Conservation (phyloP, 768 basidiomycete species). For the Austroboletus eburneus region DNA sequence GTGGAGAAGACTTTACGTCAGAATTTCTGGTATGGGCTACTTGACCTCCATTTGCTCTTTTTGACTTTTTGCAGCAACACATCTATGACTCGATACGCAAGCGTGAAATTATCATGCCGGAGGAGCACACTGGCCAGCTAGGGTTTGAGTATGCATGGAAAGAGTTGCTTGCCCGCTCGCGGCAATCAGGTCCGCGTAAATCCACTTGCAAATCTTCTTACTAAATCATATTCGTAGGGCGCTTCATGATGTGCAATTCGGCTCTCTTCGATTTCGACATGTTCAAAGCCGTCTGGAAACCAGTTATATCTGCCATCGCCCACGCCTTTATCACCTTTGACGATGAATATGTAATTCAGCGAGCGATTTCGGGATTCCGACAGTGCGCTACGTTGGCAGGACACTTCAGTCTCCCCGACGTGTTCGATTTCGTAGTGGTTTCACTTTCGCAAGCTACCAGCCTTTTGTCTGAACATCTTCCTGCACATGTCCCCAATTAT, state of each 20-base stretch:
- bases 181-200: slow-evolving; percentile 61
- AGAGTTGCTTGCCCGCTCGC: slow-evolving; percentile 78
- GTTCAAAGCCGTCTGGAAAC: slow-evolving; percentile 93
- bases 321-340: slow-evolving; percentile 95
- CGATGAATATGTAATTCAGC: slow-evolving; percentile 95
- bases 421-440: slow-evolving; percentile 94
- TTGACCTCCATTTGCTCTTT: background rate
- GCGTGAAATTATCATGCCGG: slow-evolving; percentile 94
- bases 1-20: slow-evolving; percentile 72
- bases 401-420: slow-evolving; percentile 85
- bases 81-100: slow-evolving; percentile 95
- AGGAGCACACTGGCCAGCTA: slow-evolving; percentile 93
- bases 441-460: slow-evolving; percentile 91
- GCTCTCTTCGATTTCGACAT: slow-evolving; percentile 83
- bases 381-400: slow-evolving; percentile 94
- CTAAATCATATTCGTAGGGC: slow-evolving; percentile 46
- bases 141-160: slow-evolving; percentile 99
- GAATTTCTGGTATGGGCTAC: slow-evolving; percentile 69
- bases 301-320: slow-evolving; percentile 89
- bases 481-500: slow-evolving; percentile 73
- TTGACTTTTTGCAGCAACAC: slow-evolving; percentile 51
- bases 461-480: slow-evolving; percentile 69
- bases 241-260: slow-evolving; percentile 69
- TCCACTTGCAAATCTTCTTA: slow-evolving; percentile 2
- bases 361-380: slow-evolving; percentile 92